Conservation (phyloP, 306 rosid species). For the Cicer yamashitae region DNA sequence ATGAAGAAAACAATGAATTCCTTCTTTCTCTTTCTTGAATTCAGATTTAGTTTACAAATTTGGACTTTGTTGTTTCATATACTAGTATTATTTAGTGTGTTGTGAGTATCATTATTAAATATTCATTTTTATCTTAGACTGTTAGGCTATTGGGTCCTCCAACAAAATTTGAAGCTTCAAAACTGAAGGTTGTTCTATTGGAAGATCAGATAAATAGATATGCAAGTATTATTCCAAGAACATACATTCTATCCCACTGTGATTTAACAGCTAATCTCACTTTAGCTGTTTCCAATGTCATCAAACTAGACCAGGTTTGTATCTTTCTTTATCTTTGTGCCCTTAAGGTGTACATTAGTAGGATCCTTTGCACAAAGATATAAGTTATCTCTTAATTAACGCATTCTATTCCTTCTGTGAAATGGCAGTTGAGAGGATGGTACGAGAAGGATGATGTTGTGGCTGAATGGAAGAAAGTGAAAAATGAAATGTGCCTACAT, state of each 20-base stretch:
- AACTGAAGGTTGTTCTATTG: constrained; percentile 75
- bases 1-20: constrained; percentile 27
- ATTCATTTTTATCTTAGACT: constrained; percentile 52
- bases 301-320: constrained; percentile 89
- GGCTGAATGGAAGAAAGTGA: constrained; percentile 97
- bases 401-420: constrained; percentile 23
- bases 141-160: constrained; percentile 82
- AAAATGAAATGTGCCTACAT: constrained; percentile 85
- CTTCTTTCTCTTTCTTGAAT: constrained; percentile 16
- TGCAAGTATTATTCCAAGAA: constrained; percentile 82
- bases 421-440: constrained; percentile 88
- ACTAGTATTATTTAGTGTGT: constrained; percentile 9
- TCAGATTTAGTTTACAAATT: constrained; percentile 27
- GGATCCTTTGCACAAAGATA: background rate
- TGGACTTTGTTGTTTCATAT: constrained; percentile 28
- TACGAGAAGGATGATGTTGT: constrained; percentile 93
- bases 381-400: background rate
- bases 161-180: constrained; percentile 84
- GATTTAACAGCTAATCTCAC: constrained; percentile 95
- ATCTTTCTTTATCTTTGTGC: constrained; percentile 4
- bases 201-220: constrained; percentile 62
- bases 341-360: constrained; percentile 3
- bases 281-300: constrained; percentile 87
- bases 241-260: constrained; percentile 91
- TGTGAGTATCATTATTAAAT: constrained; percentile 12